phyloP scores from a whole-genome alignment of 768 basidiomycete species.

The Boletales sp. region DNA sequence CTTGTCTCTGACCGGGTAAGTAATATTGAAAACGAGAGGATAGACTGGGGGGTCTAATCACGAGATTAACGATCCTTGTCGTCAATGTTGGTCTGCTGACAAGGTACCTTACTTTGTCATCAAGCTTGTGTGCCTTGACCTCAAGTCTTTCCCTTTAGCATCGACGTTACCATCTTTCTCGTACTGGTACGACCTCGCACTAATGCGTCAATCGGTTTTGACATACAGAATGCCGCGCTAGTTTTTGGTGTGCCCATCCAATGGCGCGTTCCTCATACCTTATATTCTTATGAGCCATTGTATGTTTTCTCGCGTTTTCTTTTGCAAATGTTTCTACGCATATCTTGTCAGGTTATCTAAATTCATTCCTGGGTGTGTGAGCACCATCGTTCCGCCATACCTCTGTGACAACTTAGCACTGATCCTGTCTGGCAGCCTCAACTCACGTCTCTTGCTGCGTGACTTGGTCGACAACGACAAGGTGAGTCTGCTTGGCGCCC shows the following conservation, averaged over 20 bases:
- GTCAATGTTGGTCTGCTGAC: conserved; percentile 35
- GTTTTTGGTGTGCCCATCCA: conserved; percentile 35
- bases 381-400: background rate
- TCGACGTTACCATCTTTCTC: conserved; percentile 28
- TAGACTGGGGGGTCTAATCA: conserved; percentile 32
- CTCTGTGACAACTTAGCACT: background rate
- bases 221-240: conserved; percentile 4
- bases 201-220: background rate
- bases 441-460: conserved; percentile 27
- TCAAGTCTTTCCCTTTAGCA: conserved; percentile 12
- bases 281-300: conserved; percentile 39
- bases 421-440: conserved; percentile 15
- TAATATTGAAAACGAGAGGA: background rate
- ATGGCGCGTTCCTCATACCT: conserved; percentile 34
- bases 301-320: conserved; percentile 6
- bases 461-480: conserved; percentile 26
- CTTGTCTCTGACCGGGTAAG: background rate
- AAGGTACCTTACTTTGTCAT: conserved; percentile 19
- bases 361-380: conserved; percentile 37
- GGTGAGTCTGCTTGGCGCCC: conserved; percentile 5
- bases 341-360: conserved; percentile 30
- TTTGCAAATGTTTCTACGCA: background rate
- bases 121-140: background rate
- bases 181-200: conserved; percentile 15
- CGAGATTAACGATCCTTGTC: conserved; percentile 31